Conservation (phyloP, 2,329 filamentous ascomycete genomes). For the Volutella citrinella region DNA sequence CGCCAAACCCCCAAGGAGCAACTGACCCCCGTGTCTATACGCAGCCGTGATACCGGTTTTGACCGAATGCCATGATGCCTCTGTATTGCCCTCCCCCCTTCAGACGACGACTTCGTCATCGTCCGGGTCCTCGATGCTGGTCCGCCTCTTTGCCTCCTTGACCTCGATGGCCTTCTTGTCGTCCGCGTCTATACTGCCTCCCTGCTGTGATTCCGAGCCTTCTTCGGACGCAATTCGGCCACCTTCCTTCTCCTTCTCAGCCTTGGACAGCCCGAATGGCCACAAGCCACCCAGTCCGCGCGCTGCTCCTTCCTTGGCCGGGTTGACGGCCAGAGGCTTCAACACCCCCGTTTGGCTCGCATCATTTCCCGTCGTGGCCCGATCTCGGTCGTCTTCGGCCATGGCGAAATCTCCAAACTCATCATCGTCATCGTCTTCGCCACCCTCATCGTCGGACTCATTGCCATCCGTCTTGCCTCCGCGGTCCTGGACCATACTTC, state of each 20-base stretch:
- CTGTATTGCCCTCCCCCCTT: too few relatives aligned
- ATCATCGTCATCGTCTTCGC: conserved; percentile 59
- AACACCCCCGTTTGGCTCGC: conserved; percentile 44
- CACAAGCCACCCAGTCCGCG: conserved; percentile 51
- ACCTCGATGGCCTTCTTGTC: conserved; percentile 46
- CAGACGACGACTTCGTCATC: conserved; percentile 47
- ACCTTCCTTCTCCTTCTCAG: conserved; percentile 28
- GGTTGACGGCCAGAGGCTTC: conserved; percentile 54
- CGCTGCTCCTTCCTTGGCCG: conserved; percentile 37
- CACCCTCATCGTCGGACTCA: conserved; percentile 49
- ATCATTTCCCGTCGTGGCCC: too few relatives aligned
- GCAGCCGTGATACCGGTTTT: too few relatives aligned
- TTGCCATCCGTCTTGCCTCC: conserved; percentile 42
- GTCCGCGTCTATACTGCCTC: conserved; percentile 26
- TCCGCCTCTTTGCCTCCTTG: conserved; percentile 51
- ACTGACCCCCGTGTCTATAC: too few relatives aligned
- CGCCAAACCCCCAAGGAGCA: too few relatives aligned
- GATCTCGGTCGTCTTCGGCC: conserved; percentile 47
- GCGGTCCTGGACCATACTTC: conserved; percentile 36
- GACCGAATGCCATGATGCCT: too few relatives aligned
- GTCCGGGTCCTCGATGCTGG: conserved; percentile 59
- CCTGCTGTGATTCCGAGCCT: conserved; percentile 11
- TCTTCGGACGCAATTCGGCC: conserved; percentile 9
- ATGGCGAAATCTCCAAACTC: conserved; percentile 69
- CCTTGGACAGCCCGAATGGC: conserved; percentile 50